Base-by-base conservation (phyloP, 257 asterid species). In the Nicotiana benthamiana region DNA sequence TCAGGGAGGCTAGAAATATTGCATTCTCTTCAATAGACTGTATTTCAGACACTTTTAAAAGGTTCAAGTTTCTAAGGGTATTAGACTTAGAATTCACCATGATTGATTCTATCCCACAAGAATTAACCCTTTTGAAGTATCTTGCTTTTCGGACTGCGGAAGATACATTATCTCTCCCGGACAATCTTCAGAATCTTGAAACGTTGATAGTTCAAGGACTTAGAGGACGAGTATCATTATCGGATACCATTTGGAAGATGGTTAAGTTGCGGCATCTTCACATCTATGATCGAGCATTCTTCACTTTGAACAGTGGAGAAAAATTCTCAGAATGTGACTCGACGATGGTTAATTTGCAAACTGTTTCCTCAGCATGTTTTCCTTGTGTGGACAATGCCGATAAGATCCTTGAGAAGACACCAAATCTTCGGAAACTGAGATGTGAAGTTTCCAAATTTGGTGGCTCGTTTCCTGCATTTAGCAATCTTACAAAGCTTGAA, bases 171-270 rank as follows among this genome's bases (percentile, higher is more conserved):
- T 30, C 75, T 46, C 48, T 77, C 36, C 61, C 75, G 0, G 5
- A 22, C 80, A 46, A 68, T 53, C 80, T 83, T 16, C 9, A 51
- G 59, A 68, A 68, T 51, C 51, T 83, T 20, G 80, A 83, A 67
- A 83, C 82, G 0, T 59, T 82, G 0, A 15, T 82, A 40, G 65
- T 78, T 15, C 65, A 66, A 2, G 75, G 82, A 78, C 0, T 78
- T 48, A 9, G 52, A 5, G 82, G 72, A 3, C 40, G 4, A 15
- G 76, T 78, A 4, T 2, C 65, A 0, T 13, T 78, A 46, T 60
- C 83, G 6, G 4, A 40, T 28, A 26, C 65, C 0, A 10, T 83
- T 5, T 83, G 80, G 82, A 5, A 18, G 0, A 67, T 77, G 82
- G 34, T 5, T n/a, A 66, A 59, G 4, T 66, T 82, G 30, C 17